Evolutionary conservation across 495 filamentous ascomycete genomes (phyloP), one percentile per base, ranked within the genome.

Genomic region (Cercophora sp.): DNA sequence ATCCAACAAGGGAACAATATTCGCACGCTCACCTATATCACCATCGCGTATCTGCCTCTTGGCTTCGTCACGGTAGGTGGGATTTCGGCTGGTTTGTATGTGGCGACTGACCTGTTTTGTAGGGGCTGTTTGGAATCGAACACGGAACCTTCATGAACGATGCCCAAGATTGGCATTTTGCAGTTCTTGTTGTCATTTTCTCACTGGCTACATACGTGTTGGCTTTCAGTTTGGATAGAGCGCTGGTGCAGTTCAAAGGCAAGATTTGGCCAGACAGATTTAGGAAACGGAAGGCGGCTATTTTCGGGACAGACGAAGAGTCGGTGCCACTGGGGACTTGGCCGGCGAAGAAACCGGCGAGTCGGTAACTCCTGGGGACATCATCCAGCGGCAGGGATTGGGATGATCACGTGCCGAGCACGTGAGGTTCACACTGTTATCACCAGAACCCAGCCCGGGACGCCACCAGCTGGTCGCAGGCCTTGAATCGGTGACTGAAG

Each of bases 1-100:
- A 52, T 57, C 25, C 48, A 49, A 13, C 55, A 57, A 25, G 49
- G 55, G 1, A 57, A 57, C 42, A 57, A 52, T n/a, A 52, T 57
- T 27, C 48, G 49, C 9, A 52, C 42, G 1, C 43, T 57, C 0
- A 57, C 55, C 1, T 57, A 57, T 19, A 52, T 57, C 18, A 57
- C 55, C n/a, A 57, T 57, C 20, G 48, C 42, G 0, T 57, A 52
- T 23, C 25, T 57, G 4, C 55, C 55, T 18, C 42, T 53, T 19
- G 55, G 55, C 8, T 53, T 57, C 20, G 29, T 56, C 48, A 56
- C 42, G 3, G 54, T 56, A 8, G 34, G 48, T 40, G 11, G 15
- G 9, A 9, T 19, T 43, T 37, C 11, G 5, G 5, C 20, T 22
- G 2, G 9, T 26, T 43, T 35, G 2, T 15, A 24, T 19, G 39